Evolutionary conservation across 2,329 filamentous ascomycete species (phyloP).

Genomic region (Phyllosticta paracitricarpa): DNA sequence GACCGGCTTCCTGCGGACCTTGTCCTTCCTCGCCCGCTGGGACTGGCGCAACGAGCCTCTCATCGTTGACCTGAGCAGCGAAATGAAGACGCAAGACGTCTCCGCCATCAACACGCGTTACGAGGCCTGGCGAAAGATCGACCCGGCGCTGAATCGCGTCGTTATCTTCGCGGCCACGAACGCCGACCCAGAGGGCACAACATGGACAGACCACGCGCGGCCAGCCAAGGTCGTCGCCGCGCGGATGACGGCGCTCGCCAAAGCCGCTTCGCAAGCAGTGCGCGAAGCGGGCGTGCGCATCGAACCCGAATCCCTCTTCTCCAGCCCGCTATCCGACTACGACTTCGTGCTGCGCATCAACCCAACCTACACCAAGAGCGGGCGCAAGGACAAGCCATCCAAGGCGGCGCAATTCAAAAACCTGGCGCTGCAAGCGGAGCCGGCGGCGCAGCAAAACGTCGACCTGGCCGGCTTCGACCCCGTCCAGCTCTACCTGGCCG

Average conservation of each 20-base stretch:
- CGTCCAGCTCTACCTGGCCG: conserved; percentile 51
- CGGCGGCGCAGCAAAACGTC: conserved; percentile 21
- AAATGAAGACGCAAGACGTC: conserved; percentile 50
- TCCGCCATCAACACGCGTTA: conserved; percentile 60
- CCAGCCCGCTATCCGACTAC: conserved; percentile 64
- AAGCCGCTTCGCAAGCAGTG: conserved; percentile 58
- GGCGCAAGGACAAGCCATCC: conserved; percentile 24
- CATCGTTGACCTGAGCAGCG: conserved; percentile 59
- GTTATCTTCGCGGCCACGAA: conserved; percentile 75
- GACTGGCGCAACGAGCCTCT: conserved; percentile 83
- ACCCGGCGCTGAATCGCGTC: conserved; percentile 77
- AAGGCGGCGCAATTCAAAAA: conserved; percentile 64
- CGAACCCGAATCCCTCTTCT: conserved; percentile 55
- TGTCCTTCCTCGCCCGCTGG: conserved; percentile 75
- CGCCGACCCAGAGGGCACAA: conserved; percentile 64
- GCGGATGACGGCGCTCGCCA: conserved; percentile 72
- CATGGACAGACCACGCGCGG: conserved; percentile 60
- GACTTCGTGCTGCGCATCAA: conserved; percentile 74
- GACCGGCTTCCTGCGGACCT: conserved; percentile 70
- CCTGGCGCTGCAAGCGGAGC: conserved; percentile 50
- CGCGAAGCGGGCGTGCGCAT: conserved; percentile 19
- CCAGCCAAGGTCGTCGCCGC: conserved; percentile 76
- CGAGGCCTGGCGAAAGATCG: conserved; percentile 75
- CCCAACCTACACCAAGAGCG: conserved; percentile 36
- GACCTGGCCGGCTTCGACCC: conserved; percentile 49